Conservation (phyloP, 2,329 filamentous ascomycete genomes). For the Colletotrichum noveboracense region DNA sequence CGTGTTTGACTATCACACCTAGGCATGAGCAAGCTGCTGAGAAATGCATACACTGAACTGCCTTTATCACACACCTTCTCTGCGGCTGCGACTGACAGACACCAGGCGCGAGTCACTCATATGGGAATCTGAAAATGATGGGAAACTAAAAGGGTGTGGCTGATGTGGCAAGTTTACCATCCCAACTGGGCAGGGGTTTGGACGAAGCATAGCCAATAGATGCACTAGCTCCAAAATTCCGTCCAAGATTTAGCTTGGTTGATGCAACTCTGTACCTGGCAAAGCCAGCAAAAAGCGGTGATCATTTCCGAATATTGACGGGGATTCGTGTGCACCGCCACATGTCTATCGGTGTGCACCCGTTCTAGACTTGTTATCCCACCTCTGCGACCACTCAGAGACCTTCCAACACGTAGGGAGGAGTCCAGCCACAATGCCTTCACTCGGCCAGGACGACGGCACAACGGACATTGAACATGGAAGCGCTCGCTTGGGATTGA, state of each 20-base stretch:
- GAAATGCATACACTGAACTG: not conserved
- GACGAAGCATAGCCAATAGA: not conserved
- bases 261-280: constrained; percentile 16
- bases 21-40: not conserved
- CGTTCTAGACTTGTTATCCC: constrained; percentile 1
- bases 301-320: constrained; percentile 16
- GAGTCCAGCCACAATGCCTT: constrained; percentile 1
- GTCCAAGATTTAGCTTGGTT: not conserved
- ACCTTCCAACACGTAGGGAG: not conserved
- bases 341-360: not conserved
- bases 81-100: not conserved
- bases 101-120: not conserved
- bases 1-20: not conserved
- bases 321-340: constrained; percentile 19
- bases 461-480: not conserved
- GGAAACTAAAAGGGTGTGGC: constrained; percentile 2
- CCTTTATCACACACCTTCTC: not conserved
- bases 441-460: not conserved
- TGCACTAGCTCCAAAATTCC: not conserved
- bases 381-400: not conserved
- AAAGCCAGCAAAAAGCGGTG: constrained; percentile 5
- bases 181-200: not conserved
- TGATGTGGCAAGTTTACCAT: constrained; percentile 13
- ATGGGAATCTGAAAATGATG: not conserved
- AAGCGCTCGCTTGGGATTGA: not conserved